Evolutionary conservation across 2,329 filamentous ascomycete species (phyloP), one percentile per base, ranked within the genome.

Genomic region (Chaetomium strumarium): DNA sequence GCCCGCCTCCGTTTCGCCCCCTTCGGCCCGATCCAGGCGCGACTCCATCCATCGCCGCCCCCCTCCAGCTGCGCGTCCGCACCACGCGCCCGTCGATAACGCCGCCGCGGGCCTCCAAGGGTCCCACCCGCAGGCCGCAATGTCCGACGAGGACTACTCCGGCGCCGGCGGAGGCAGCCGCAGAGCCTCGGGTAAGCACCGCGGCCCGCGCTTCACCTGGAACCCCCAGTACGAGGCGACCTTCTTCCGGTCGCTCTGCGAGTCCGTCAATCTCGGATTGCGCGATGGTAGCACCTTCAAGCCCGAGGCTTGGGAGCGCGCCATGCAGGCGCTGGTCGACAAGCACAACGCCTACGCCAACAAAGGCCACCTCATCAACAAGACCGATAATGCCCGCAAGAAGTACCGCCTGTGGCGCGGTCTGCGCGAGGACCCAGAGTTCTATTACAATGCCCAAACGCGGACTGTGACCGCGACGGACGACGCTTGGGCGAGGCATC

Each of bases 331-430:
- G 31, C 67, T 83, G 50, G 74, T 77, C 66, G 75, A 78, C 30
- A 73, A 73, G 49, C 79, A 82, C 60, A 71, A 71, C 61, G 78
- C 79, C 42, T 80, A 73, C 57, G 78, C 79, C n/a, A 75, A 79
- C 56, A 82, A 82, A 67, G 76, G 73, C 60, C 79, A 83, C 50
- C 74, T 83, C 34, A 80, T 83, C 66, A 83, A 83, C 70, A 83
- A 83, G 68, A 80, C 77, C 58, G 79, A 83, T 67, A 83, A 83
- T 65, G 79, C 79, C 54, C 74, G 79, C 46, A 83, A 83, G 66
- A 78, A 79, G 61, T 83, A 82, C 56, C 76, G 79, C n/a, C 68
- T 82, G 48, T 83, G 79, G 79, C 69, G 79, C 16, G 78, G 79
- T 19, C 65, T 83, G 58, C 70, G 79, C 20, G 79, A 82, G 62